Evolutionary conservation across 2,329 filamentous ascomycete species (phyloP).

Genomic region (Penicillium sumatraense): DNA sequence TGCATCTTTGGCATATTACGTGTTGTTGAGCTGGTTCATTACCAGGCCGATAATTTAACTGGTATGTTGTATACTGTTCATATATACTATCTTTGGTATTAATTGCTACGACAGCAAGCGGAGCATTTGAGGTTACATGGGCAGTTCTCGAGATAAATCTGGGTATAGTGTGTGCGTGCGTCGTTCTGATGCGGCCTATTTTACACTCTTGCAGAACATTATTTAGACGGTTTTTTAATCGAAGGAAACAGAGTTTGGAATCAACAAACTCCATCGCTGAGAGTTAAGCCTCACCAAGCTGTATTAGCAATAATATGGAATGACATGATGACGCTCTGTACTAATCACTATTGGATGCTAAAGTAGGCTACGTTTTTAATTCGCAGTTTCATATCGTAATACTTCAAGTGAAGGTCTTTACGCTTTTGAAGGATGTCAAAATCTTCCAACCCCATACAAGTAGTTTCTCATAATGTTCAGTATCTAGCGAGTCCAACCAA

Average conservation of each 20-base stretch:
- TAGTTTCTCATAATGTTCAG: no score
- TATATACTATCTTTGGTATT: background rate
- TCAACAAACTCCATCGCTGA: background rate
- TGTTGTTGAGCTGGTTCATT: background rate
- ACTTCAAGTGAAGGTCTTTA: no score
- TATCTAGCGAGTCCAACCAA: no score
- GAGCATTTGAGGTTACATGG: background rate
- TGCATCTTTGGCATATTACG: background rate
- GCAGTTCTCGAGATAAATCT: background rate
- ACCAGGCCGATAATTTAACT: background rate
- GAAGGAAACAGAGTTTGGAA: background rate
- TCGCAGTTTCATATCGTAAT: no score
- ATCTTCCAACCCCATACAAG: no score
- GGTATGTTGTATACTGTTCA: background rate
- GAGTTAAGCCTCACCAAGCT: no score
- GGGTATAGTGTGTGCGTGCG: background rate
- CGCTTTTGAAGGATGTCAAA: no score
- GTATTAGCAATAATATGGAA: no score
- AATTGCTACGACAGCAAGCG: background rate
- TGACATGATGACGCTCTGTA: no score
- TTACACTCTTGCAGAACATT: background rate
- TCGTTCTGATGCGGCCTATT: background rate
- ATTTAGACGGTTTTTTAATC: background rate
- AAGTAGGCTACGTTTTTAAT: no score
- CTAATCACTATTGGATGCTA: no score